phyloP scores from a whole-genome alignment of 305 asterid species.

The Plantago lanceolata region DNA sequence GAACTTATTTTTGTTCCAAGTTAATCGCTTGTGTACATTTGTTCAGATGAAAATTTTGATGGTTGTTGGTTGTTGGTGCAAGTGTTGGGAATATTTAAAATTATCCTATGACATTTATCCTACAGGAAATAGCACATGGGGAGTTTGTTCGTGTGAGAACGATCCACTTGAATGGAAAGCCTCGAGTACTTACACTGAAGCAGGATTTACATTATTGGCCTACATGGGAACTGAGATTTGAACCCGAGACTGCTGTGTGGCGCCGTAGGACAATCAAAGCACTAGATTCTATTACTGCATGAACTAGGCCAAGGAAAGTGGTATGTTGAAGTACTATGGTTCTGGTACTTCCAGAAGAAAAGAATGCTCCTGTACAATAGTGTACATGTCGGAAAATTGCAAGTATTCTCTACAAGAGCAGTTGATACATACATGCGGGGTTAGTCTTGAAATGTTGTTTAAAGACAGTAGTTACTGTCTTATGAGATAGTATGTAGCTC shows the following conservation, averaged over 20 bases:
- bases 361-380: constrained; percentile 1
- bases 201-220: constrained; percentile 99
- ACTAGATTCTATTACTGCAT: constrained; percentile 32
- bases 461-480: neutral
- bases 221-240: constrained; percentile 89
- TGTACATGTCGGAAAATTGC: constrained; percentile 3
- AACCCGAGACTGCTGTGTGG: constrained; percentile 81
- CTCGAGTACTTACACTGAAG: constrained; percentile 82
- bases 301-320: constrained; percentile 11
- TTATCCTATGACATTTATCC: constrained; percentile 3
- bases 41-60: neutral
- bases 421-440: neutral
- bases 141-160: constrained; percentile 85
- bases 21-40: neutral
- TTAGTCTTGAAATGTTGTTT: neutral
- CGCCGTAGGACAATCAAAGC: constrained; percentile 65
- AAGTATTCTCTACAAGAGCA: neutral
- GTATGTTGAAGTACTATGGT: neutral
- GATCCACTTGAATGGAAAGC: constrained; percentile 88
- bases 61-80: neutral
- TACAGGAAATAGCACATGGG: constrained; percentile 75
- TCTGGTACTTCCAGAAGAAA: neutral
- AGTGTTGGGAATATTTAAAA: constrained; percentile 10
- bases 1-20: neutral
- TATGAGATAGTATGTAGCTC: constrained; percentile 7